Base-by-base conservation (phyloP, 495 filamentous ascomycete species). In the Aeminium ludgeri region DNA sequence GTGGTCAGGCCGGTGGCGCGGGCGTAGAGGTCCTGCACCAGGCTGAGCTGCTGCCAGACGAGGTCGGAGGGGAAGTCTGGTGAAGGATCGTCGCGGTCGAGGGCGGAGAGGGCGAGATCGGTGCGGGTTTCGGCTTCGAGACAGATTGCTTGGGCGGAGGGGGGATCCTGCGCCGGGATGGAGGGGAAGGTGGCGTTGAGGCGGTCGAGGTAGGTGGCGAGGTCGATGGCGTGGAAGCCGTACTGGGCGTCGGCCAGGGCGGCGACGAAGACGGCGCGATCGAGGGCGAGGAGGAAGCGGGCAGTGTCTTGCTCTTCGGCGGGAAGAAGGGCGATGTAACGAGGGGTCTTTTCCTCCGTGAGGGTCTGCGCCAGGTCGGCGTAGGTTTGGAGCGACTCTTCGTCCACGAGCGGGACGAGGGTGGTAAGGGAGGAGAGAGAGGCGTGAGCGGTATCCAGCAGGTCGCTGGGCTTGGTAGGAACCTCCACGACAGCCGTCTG, bases 371-470 rank as follows among this genome's bases (percentile, higher is more conserved):
- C 45, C 39, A 44, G 49, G 12, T 53, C 44, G 10, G 48, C 49
- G 20, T 75, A 59, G 18, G 34, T 46, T 53, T 49, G 53, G 47
- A 38, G 56, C 34, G 17, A 58, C 45, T 47, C 62, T 47, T 49
- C 59, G 55, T 46, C 60, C 32, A 70, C 45, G 19, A 80, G 56
- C 3, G 30, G 40, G 41, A 67, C 69, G 6, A 80, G 50, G 0
- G 62, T 58, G 2, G 71, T 70, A 40, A 81, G 49, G 1, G 74
- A 64, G 23, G 68, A 68, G 10, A 81, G 45, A 46, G 76, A 71
- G 10, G 76, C 76, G 20, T 76, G 56, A 1, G 69, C 63, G 1
- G 76, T 80, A 32, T 82, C 78, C 1, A 79, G 64, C 1, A 82
- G 63, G 1, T 73, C 67, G 20, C 67, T 62, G 25, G 71, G 66